Conservation (phyloP, 495 filamentous ascomycete species). For the Hypoxylon trugodes region DNA sequence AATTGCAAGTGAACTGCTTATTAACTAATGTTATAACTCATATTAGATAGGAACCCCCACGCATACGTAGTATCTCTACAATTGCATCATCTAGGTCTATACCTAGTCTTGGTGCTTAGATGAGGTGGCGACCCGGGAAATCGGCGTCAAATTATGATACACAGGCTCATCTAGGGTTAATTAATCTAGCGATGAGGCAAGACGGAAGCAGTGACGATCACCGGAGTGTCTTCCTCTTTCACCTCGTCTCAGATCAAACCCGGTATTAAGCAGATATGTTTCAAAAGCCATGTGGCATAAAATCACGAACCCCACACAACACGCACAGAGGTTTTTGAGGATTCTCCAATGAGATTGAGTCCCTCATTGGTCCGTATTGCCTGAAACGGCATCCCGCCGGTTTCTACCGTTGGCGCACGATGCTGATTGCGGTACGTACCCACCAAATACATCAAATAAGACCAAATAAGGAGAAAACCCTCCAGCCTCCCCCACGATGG, state of each 20-base stretch:
- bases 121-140: conserved; percentile 13
- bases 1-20: too few relatives aligned
- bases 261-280: conserved; percentile 14
- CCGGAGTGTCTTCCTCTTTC: conserved; percentile 23
- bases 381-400: conserved; percentile 33
- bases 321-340: neutral
- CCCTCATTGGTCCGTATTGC: conserved; percentile 31
- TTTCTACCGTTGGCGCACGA: conserved; percentile 23
- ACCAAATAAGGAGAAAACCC: conserved; percentile 8
- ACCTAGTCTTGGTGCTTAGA: too few relatives aligned
- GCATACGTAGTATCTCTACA: too few relatives aligned
- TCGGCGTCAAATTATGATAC: conserved; percentile 9
- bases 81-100: too few relatives aligned
- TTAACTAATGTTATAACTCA: too few relatives aligned
- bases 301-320: conserved; percentile 15
- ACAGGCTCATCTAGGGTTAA: conserved; percentile 33
- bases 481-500: conserved; percentile 28
- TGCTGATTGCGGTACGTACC: conserved; percentile 9
- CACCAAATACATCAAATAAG: neutral
- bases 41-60: too few relatives aligned
- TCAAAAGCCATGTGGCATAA: conserved; percentile 32
- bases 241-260: conserved; percentile 8
- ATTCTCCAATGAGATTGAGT: conserved; percentile 16
- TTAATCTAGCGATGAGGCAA: conserved; percentile 7
- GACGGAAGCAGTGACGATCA: conserved; percentile 9